These are phyloP conservation scores for Sutorius eximius DNA, from an alignment of 1,284 basidiomycete genomes.

Conservation along the genomic window DNA sequence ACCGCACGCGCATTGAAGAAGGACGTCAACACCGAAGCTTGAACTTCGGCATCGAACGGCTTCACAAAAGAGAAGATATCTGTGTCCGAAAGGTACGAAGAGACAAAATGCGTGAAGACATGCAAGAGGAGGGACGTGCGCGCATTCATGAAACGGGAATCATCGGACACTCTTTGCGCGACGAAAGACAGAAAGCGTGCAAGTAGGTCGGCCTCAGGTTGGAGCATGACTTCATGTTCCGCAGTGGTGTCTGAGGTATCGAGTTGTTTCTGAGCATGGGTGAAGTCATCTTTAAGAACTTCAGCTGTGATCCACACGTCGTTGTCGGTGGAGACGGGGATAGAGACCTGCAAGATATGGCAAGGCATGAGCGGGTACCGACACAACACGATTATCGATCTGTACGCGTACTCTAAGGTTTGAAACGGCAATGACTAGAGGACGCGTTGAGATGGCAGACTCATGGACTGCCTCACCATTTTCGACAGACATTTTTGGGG, in stretches of 20 bases:
- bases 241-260: conserved; percentile 53
- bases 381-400: conserved; percentile 11
- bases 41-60: conserved; percentile 71
- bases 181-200: conserved; percentile 80
- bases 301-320: conserved; percentile 90
- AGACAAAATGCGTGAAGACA: conserved; percentile 76
- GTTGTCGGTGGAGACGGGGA: conserved; percentile 75
- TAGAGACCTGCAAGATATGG: conserved; percentile 57
- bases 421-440: conserved; percentile 60
- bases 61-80: conserved; percentile 84
- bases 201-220: conserved; percentile 75
- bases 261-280: conserved; percentile 59
- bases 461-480: conserved; percentile 30
- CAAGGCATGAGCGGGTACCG: conserved; percentile 11
- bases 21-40: conserved; percentile 74
- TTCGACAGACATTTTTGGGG: conserved; percentile 32
- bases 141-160: conserved; percentile 53
- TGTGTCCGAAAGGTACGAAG: conserved; percentile 69
- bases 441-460: conserved; percentile 54
- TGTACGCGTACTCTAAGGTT: conserved; percentile 62
- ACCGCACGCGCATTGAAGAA: conserved; percentile 80
- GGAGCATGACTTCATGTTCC: conserved; percentile 53
- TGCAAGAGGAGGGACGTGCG: conserved; percentile 71
- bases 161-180: conserved; percentile 58
- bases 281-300: conserved; percentile 84